These are phyloP conservation scores for Candida koratica DNA, from an alignment of 805 yeast genomes.

Conservation along the genomic window DNA sequence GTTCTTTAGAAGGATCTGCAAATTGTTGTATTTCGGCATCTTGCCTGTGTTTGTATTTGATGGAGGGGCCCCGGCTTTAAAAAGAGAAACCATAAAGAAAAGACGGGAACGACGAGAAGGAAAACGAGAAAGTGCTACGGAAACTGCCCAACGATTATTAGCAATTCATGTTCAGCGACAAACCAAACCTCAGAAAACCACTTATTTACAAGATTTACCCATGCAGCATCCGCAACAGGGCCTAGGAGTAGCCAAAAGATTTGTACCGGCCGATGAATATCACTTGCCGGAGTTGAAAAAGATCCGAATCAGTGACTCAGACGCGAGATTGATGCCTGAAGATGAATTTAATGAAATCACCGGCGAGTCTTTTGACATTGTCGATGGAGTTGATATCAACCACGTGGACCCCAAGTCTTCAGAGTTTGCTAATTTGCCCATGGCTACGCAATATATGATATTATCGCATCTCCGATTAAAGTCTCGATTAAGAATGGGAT, in stretches of 20 bases:
- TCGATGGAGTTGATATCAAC: constrained; percentile 67
- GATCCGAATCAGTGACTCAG: constrained; percentile 51
- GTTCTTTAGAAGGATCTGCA: constrained; percentile 89
- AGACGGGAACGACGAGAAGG: constrained; percentile 75
- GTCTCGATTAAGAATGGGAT: constrained; percentile 93
- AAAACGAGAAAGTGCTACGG: constrained; percentile 60
- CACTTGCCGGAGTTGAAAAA: constrained; percentile 71
- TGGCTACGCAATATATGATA: constrained; percentile 82
- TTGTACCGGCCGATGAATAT: constrained; percentile 71
- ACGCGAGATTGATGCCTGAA: constrained; percentile 69
- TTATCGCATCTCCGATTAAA: constrained; percentile 76
- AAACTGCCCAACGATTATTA: constrained; percentile 75
- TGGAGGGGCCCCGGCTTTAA: constrained; percentile 88
- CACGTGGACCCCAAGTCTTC: constrained; percentile 78
- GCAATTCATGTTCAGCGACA: constrained; percentile 71
- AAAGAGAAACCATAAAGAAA: constrained; percentile 68
- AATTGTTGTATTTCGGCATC: constrained; percentile 80
- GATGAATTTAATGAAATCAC: constrained; percentile 65
- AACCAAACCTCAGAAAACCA: constrained; percentile 6
- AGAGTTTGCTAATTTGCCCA: constrained; percentile 73
- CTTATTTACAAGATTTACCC: constrained; percentile 20
- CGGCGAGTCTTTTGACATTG: constrained; percentile 46
- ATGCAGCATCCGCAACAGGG: constrained; percentile 10
- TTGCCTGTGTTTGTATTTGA: constrained; percentile 90
- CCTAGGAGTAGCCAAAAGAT: constrained; percentile 19